These are phyloP conservation scores for Chrysophaeum taylorii DNA, from an alignment of 352 stramenopile genomes.

Conservation along the genomic window DNA sequence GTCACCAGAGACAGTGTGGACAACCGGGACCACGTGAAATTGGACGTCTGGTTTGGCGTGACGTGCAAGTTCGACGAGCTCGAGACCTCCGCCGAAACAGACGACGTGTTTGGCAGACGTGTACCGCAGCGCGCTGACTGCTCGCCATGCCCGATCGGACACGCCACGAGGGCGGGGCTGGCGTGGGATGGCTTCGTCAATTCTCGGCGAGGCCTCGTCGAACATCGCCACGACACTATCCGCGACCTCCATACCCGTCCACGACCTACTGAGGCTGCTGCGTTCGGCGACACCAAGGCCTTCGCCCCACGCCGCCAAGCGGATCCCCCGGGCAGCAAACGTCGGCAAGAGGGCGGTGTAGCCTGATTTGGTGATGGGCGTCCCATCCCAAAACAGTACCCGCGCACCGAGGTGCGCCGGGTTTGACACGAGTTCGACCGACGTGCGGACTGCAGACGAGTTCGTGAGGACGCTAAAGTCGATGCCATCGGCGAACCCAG, in stretches of 20 bases:
- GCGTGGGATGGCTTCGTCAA: neutral
- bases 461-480: constrained; percentile 2
- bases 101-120: neutral
- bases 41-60: neutral
- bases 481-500: neutral
- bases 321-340: neutral
- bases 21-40: neutral
- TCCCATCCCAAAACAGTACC: neutral
- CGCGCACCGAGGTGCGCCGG: neutral
- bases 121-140: neutral
- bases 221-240: constrained; percentile 1
- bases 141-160: neutral
- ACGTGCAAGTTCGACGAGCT: neutral
- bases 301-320: neutral
- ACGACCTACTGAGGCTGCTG: neutral
- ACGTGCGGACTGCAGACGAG: neutral
- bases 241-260: neutral
- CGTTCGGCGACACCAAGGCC: neutral
- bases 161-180: no score
- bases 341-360: neutral
- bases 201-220: neutral
- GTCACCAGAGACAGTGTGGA: neutral
- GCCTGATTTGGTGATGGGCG: neutral
- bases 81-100: neutral
- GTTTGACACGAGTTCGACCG: neutral